Conservation (phyloP, 2,329 filamentous ascomycete genomes). For the Zymoseptoria passerinii region DNA sequence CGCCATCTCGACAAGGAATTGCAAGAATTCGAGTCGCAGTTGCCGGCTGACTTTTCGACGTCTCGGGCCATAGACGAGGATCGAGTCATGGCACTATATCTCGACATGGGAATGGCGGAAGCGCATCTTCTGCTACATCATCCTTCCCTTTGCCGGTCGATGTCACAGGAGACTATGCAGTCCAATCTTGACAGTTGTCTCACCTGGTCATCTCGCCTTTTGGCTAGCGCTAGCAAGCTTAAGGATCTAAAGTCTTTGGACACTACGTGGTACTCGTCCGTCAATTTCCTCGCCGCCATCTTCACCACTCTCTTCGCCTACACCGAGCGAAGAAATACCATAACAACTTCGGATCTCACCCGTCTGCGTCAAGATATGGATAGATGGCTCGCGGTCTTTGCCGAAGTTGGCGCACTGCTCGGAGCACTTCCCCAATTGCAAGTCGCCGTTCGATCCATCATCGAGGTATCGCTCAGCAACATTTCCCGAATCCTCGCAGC, state of each 20-base stretch:
- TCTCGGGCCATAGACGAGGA: slow-evolving; percentile 39
- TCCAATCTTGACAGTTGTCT: slow-evolving; percentile 52
- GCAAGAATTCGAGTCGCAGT: slow-evolving; percentile 52
- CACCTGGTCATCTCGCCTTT: slow-evolving; percentile 55
- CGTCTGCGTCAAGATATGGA: slow-evolving; percentile 60
- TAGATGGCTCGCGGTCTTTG: slow-evolving; percentile 59
- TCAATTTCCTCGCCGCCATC: slow-evolving; percentile 63
- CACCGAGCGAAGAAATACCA: slow-evolving; percentile 57
- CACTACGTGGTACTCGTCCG: slow-evolving; percentile 68
- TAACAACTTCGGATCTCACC: slow-evolving; percentile 50
- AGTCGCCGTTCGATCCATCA: slow-evolving; percentile 41
- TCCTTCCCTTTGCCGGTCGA: slow-evolving; percentile 43
- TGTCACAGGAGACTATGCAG: slow-evolving; percentile 52
- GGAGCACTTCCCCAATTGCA: slow-evolving; percentile 49
- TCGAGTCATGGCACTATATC: slow-evolving; percentile 41
- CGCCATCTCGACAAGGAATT: slow-evolving; percentile 58
- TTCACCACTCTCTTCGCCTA: slow-evolving; percentile 64
- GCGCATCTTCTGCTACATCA: slow-evolving; percentile 46
- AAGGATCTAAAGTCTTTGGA: slow-evolving; percentile 60
- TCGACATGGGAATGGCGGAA: slow-evolving; percentile 43
- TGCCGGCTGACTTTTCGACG: slow-evolving; percentile 54
- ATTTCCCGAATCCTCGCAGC: slow-evolving; percentile 39
- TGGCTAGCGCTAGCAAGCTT: slow-evolving; percentile 52
- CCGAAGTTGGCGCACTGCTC: slow-evolving; percentile 57
- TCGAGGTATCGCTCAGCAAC: slow-evolving; percentile 41